These are phyloP conservation scores for Microbotryum violaceum DNA, from an alignment of 1,284 basidiomycete species.

Conservation along the genomic window DNA sequence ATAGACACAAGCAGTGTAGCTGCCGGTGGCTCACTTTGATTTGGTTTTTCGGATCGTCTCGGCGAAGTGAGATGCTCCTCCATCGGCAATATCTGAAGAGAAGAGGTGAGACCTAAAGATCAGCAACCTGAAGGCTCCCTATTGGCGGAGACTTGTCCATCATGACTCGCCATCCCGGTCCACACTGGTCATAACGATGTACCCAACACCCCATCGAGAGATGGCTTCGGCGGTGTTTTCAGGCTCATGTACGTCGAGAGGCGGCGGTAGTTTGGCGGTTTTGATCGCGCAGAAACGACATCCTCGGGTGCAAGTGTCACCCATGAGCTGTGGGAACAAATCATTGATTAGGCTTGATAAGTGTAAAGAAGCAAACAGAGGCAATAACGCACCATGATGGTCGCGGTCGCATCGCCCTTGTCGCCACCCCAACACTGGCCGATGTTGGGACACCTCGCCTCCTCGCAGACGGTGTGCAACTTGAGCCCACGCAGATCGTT, in stretches of 20 bases:
- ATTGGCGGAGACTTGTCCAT: background rate
- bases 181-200: constrained; percentile 94
- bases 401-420: constrained; percentile 85
- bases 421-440: constrained; percentile 97
- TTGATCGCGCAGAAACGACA: constrained; percentile 98
- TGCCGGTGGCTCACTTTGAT: constrained; percentile 57
- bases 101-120: background rate
- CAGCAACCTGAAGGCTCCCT: background rate
- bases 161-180: constrained; percentile 76
- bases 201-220: constrained; percentile 93
- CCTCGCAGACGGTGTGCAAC: constrained; percentile 95
- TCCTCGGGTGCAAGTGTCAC: constrained; percentile 97
- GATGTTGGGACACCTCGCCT: constrained; percentile 97
- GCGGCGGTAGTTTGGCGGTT: constrained; percentile 78
- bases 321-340: constrained; percentile 67
- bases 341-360: background rate
- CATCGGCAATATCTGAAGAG: constrained; percentile 74
- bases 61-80: constrained; percentile 88
- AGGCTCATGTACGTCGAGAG: constrained; percentile 92
- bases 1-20: background rate
- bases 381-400: constrained; percentile 74
- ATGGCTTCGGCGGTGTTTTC: constrained; percentile 98
- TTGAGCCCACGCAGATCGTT: constrained; percentile 85
- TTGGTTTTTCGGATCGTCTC: constrained; percentile 93
- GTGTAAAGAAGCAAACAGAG: background rate